Evolutionary conservation across 352 stramenopile species (phyloP).

Genomic region (Peronospora belbahrii): DNA sequence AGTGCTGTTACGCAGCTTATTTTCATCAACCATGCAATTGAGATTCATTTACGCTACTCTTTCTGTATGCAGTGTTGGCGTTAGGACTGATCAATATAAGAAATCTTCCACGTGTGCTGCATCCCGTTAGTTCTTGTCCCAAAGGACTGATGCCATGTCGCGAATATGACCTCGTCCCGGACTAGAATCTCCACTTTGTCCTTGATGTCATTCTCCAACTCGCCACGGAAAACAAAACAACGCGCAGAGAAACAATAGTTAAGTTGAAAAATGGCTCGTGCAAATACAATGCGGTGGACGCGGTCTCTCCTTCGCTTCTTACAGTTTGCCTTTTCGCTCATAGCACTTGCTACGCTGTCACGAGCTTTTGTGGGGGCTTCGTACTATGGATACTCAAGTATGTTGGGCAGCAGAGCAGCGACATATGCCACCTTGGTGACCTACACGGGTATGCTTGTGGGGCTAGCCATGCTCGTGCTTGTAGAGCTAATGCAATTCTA

Average conservation of each 20-base stretch:
- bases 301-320: constrained; percentile 51
- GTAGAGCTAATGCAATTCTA: constrained; percentile 38
- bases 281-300: constrained; percentile 17
- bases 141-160: background rate
- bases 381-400: constrained; percentile 66
- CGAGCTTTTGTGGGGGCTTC: constrained; percentile 47
- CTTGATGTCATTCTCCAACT: constrained; percentile 16
- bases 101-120: too few relatives aligned
- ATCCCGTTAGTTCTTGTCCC: constrained; percentile 1
- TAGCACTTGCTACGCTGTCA: constrained; percentile 56
- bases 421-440: constrained; percentile 53
- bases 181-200: background rate
- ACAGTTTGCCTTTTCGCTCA: constrained; percentile 43
- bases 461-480: constrained; percentile 42
- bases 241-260: background rate
- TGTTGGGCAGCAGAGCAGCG: constrained; percentile 51
- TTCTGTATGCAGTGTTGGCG: too few relatives aligned
- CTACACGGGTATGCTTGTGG: constrained; percentile 62
- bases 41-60: background rate
- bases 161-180: constrained; percentile 16
- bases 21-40: background rate
- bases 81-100: too few relatives aligned
- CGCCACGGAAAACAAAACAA: background rate
- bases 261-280: constrained; percentile 18
- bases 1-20: background rate